Evolutionary conservation across 2,329 filamentous ascomycete genomes (phyloP).

Genomic region (Pseudogymnoascus sp.): DNA sequence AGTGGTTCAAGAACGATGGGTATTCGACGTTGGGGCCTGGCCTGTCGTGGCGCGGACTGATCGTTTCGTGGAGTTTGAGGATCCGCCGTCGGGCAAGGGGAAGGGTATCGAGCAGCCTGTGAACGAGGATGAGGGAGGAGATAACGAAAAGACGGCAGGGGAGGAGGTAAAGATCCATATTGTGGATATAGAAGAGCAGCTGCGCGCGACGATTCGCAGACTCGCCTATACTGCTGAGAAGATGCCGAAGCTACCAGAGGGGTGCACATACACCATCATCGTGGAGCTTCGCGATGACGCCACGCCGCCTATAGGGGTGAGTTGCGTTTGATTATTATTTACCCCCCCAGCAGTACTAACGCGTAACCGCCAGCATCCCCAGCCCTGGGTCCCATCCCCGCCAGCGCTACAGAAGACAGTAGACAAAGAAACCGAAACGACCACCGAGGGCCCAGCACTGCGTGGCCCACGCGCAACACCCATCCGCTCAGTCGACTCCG

Average conservation of each 20-base stretch:
- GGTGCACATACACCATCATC: constrained; percentile 68
- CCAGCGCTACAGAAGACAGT: constrained; percentile 30
- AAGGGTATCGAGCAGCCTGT: constrained; percentile 5
- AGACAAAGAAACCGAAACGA: constrained; percentile 25
- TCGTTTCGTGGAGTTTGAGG: constrained; percentile 31
- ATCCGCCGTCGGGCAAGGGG: constrained; percentile 13
- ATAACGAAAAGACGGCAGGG: constrained; percentile 9
- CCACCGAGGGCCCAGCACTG: constrained; percentile 30
- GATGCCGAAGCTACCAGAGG: constrained; percentile 50
- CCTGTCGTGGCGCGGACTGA: constrained; percentile 31
- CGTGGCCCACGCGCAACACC: constrained; percentile 51
- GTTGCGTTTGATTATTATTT: constrained; percentile 22
- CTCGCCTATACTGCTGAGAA: constrained; percentile 53
- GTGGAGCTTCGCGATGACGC: constrained; percentile 58
- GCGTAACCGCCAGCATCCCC: constrained; percentile 41
- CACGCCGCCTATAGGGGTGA: constrained; percentile 47
- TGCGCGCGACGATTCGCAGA: constrained; percentile 58
- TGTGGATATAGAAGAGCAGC: constrained; percentile 62
- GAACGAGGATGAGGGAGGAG: constrained; percentile 11
- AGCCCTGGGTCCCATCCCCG: constrained; percentile 53
- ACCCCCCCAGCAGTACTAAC: constrained; percentile 8
- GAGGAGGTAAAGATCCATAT: constrained; percentile 36
- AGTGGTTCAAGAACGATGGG: constrained; percentile 34
- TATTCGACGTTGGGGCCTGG: constrained; percentile 36
- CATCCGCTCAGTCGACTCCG: constrained; percentile 55